Conservation (phyloP, 139 green algal genomes). For the Chlorella sp. region DNA sequence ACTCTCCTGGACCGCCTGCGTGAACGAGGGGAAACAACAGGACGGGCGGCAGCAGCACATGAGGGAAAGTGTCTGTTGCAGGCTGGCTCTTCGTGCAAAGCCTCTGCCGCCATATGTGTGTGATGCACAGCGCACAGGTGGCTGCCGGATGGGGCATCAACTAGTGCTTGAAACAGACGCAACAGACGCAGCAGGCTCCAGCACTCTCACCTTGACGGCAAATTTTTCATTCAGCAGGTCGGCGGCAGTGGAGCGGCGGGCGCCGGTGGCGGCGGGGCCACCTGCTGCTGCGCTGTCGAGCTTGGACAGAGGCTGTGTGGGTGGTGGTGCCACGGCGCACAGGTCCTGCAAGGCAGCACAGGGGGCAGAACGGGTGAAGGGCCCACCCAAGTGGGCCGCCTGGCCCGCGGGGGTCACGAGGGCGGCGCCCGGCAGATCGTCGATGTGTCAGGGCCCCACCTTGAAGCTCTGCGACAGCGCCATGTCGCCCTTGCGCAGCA, state of each 20-base stretch:
- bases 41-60: neutral
- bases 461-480: slow-evolving; percentile 32
- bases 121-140: too few relatives aligned
- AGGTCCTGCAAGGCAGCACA: slow-evolving; percentile 27
- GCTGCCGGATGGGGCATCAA: too few relatives aligned
- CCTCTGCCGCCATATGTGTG: too few relatives aligned
- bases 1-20: slow-evolving; percentile 43
- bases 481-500: slow-evolving; percentile 1
- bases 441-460: neutral
- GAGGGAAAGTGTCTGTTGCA: too few relatives aligned
- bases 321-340: slow-evolving; percentile 38
- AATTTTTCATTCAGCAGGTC: slow-evolving; percentile 42
- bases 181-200: neutral
- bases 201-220: slow-evolving; percentile 4
- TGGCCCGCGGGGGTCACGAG: neutral
- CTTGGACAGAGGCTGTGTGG: slow-evolving; percentile 34
- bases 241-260: neutral
- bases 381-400: neutral
- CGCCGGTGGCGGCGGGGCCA: too few relatives aligned
- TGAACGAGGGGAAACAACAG: neutral
- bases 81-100: too few relatives aligned
- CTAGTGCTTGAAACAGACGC: neutral
- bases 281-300: neutral
- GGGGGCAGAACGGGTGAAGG: neutral
- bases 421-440: neutral